Conservation (phyloP, 192 early-diverging fungal species). For the Linnemannia exigua region DNA sequence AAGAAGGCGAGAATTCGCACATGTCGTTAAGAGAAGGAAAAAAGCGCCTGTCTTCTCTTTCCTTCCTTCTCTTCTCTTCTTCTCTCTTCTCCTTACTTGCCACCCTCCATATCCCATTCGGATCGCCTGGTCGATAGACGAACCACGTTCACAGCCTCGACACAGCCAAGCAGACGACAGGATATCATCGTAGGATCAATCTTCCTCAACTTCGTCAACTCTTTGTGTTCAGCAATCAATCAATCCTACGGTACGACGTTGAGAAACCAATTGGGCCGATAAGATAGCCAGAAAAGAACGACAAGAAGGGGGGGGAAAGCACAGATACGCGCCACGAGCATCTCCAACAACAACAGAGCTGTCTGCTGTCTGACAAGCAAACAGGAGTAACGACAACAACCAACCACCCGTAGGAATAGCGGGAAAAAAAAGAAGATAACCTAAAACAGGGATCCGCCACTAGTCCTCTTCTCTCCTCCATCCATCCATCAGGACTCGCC, state of each 20-base stretch:
- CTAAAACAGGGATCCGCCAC: not conserved
- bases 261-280: not conserved
- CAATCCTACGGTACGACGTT: not conserved
- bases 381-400: not conserved
- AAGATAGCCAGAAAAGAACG: slow-evolving; percentile 3
- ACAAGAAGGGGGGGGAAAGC: not conserved
- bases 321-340: not conserved
- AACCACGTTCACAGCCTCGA: not conserved
- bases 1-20: not conserved
- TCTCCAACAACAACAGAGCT: not conserved
- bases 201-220: not conserved
- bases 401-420: not conserved
- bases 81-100: not conserved
- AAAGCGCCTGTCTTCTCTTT: not conserved
- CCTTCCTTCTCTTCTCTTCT: too few relatives aligned
- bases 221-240: not conserved
- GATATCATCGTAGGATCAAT: not conserved
- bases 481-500: slow-evolving; percentile 9
- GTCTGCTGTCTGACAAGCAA: not conserved
- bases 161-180: not conserved
- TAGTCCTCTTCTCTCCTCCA: not conserved
- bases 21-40: not conserved
- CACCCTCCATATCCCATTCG: not conserved
- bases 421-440: slow-evolving; percentile 2
- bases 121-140: not conserved